These are phyloP conservation scores for Tagetes patula DNA, from an alignment of 129 eudicot genomes.

Conservation along the genomic window DNA sequence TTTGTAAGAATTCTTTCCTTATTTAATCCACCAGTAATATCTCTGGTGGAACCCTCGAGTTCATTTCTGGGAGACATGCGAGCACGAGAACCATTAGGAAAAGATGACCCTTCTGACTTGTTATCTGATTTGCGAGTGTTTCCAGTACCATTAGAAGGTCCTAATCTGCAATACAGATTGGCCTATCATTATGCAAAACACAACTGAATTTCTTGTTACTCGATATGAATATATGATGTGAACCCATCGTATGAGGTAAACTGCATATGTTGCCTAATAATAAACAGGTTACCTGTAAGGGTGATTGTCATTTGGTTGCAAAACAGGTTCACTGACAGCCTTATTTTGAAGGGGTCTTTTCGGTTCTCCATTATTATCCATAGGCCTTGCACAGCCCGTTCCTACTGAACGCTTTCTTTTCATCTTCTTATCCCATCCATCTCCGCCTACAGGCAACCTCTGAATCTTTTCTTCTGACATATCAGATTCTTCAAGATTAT, in stretches of 20 bases:
- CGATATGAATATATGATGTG: constrained; percentile 13
- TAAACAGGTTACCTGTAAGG: constrained; percentile 53
- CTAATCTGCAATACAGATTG: constrained; percentile 45
- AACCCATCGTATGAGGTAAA: constrained; percentile 4
- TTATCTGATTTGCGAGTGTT: constrained; percentile 51
- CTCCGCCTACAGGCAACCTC: constrained; percentile 80
- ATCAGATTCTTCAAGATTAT: constrained; percentile 59
- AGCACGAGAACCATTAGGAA: constrained; percentile 48
- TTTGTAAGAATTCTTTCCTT: constrained; percentile 63
- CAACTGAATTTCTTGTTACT: not conserved
- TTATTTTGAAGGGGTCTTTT: constrained; percentile 59
- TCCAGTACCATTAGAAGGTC: constrained; percentile 53
- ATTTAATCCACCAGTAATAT: constrained; percentile 45
- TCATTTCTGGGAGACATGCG: constrained; percentile 64
- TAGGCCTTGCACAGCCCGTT: constrained; percentile 51
- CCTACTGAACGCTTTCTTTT: constrained; percentile 89
- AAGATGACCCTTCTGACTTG: constrained; percentile 59
- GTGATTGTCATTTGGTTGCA: constrained; percentile 50
- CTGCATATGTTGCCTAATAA: constrained; percentile 10
- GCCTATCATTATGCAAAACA: constrained; percentile 11
- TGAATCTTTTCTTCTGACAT: constrained; percentile 68
- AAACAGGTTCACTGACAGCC: constrained; percentile 49
- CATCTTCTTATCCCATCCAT: constrained; percentile 93
- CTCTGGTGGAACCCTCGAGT: constrained; percentile 61
- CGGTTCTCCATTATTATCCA: constrained; percentile 58